These are phyloP conservation scores for Prunus kanzakura DNA, from an alignment of 306 rosid genomes.

Conservation along the genomic window DNA sequence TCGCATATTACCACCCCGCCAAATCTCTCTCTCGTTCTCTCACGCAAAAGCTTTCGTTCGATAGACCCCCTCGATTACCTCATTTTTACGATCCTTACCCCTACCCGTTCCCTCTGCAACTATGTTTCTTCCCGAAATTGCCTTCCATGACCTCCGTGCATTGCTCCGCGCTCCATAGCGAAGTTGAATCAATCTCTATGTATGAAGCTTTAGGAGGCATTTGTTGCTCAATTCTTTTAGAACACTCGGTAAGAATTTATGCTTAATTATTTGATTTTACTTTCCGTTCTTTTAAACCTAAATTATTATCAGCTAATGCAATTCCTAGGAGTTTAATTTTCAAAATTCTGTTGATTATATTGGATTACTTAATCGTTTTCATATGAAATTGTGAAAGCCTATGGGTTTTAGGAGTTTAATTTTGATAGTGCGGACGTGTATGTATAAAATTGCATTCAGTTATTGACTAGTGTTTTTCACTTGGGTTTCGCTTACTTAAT, in stretches of 20 bases:
- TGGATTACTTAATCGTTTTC: background rate
- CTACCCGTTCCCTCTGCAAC: constrained; percentile 12
- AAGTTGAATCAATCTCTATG: constrained; percentile 15
- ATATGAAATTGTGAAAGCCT: background rate
- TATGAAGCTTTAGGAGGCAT: constrained; percentile 24
- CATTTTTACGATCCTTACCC: constrained; percentile 35
- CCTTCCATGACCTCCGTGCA: constrained; percentile 19
- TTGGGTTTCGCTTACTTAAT: background rate
- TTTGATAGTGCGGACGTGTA: background rate
- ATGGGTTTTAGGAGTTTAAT: constrained; percentile 14
- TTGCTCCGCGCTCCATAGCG: constrained; percentile 11
- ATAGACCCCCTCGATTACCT: constrained; percentile 6
- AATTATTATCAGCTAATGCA: constrained; percentile 17
- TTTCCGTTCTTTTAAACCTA: constrained; percentile 14
- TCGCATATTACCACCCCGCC: background rate
- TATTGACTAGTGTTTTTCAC: background rate
- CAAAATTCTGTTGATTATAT: background rate
- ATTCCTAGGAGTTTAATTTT: constrained; percentile 6
- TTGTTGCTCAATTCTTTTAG: constrained; percentile 17
- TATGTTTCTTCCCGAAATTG: constrained; percentile 13
- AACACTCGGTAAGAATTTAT: constrained; percentile 17
- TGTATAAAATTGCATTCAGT: background rate
- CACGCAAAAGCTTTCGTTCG: background rate
- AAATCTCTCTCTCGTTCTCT: background rate
- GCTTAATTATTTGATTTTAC: background rate